Evolutionary conservation across 108 stramenopile genomes (phyloP).

Genomic region (Aurantiochytrium sp.): DNA sequence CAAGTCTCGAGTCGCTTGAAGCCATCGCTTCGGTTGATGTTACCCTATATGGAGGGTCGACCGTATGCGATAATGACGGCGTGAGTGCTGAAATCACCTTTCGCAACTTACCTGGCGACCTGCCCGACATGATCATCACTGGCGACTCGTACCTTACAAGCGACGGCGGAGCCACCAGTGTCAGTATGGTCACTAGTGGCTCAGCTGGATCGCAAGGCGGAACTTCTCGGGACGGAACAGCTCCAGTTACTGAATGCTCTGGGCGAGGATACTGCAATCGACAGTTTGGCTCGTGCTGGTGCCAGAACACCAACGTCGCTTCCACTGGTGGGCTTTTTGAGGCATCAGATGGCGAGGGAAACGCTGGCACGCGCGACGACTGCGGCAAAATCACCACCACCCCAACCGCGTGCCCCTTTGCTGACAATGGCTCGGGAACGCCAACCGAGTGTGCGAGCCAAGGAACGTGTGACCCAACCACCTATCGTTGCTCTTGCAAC

Average conservation of each 20-base stretch:
- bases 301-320: slow-evolving; percentile 5
- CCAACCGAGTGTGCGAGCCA: slow-evolving; percentile 35
- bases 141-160: neutral
- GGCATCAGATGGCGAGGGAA: slow-evolving; percentile 32
- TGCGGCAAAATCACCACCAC: slow-evolving; percentile 43
- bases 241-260: slow-evolving; percentile 7
- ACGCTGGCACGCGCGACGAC: slow-evolving; percentile 43
- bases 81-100: neutral
- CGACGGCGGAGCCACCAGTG: neutral
- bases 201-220: neutral
- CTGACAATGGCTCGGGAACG: neutral
- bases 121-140: neutral
- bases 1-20: slow-evolving; percentile 24
- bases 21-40: slow-evolving; percentile 13
- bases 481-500: slow-evolving; percentile 35
- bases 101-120: neutral
- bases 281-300: slow-evolving; percentile 6
- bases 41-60: neutral
- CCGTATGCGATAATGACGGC: neutral
- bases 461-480: slow-evolving; percentile 38
- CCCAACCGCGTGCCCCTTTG: slow-evolving; percentile 28
- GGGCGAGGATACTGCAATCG: slow-evolving; percentile 14
- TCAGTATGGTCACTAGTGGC: neutral
- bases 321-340: slow-evolving; percentile 43
- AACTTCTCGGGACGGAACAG: neutral